A percentile compares a stretch with the other conserved stretches of the same genome.
Evolutionary conservation across 2,329 filamentous ascomycete species (phyloP).

Genomic region (Cladosporium halotolerans): DNA sequence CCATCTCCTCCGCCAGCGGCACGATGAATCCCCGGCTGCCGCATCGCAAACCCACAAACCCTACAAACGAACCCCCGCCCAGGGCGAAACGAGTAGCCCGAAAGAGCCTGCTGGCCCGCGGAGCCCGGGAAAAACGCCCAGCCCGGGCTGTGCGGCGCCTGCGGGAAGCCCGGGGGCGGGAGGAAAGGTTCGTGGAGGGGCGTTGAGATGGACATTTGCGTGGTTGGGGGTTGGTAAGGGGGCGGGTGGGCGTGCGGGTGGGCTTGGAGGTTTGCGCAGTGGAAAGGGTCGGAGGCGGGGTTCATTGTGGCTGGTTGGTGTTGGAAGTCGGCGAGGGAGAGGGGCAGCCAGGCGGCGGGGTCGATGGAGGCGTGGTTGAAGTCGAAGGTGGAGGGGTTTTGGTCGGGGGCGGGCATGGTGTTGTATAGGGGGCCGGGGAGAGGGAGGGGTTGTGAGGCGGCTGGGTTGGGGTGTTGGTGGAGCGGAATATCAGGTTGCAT

Average conservation of each 20-base stretch:
- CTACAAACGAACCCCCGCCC: constrained; percentile 3
- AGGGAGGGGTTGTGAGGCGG: no score
- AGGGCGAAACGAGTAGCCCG: constrained; percentile 1
- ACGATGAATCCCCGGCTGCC: not conserved
- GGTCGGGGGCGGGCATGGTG: no score
- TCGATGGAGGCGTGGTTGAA: not conserved
- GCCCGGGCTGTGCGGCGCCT: not conserved
- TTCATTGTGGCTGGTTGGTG: not conserved
- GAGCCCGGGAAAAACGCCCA: no score
- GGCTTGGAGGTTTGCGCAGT: not conserved
- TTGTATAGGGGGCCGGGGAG: no score
- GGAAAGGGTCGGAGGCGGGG: not conserved
- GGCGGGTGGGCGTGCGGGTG: not conserved
- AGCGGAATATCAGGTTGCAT: no score
- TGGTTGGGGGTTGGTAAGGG: not conserved
- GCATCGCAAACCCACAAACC: not conserved
- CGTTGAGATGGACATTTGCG: not conserved
- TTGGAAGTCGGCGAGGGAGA: not conserved
- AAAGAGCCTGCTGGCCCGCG: not conserved
- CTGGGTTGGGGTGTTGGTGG: no score
- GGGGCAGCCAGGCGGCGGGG: no score
- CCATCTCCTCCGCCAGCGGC: not conserved
- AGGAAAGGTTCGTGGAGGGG: constrained; percentile 3
- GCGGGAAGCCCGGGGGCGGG: constrained; percentile 4
- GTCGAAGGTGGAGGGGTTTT: not conserved